phyloP scores from a whole-genome alignment of 2,329 filamentous ascomycete genomes.

The Talaromyces sp. region DNA sequence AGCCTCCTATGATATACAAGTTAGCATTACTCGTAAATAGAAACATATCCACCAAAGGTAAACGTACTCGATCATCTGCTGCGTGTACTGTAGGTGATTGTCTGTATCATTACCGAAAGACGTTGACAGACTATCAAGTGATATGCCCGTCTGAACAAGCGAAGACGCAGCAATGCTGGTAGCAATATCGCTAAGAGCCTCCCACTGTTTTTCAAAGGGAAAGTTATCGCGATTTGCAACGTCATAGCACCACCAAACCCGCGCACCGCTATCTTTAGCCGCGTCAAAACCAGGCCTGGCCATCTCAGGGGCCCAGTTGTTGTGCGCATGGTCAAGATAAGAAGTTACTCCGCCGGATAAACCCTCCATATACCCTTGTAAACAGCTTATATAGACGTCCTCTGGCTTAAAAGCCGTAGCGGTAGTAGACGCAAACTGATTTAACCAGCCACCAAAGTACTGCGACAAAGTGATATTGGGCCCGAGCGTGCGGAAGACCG shows the following conservation, averaged over 20 bases:
- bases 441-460: slow-evolving; percentile 34
- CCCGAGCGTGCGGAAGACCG: slow-evolving; percentile 48
- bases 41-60: neutral
- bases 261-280: slow-evolving; percentile 44
- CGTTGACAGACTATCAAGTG: slow-evolving; percentile 32
- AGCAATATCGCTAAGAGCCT: neutral
- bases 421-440: slow-evolving; percentile 23
- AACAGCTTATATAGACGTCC: slow-evolving; percentile 45
- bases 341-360: slow-evolving; percentile 52
- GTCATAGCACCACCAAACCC: slow-evolving; percentile 44
- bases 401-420: slow-evolving; percentile 23
- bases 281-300: slow-evolving; percentile 44
- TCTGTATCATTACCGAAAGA: slow-evolving; percentile 1
- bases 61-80: neutral
- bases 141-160: neutral
- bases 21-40: neutral
- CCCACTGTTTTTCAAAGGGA: neutral
- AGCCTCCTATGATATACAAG: neutral
- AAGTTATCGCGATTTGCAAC: neutral
- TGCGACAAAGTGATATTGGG: slow-evolving; percentile 48
- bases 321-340: slow-evolving; percentile 49
- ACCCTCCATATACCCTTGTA: slow-evolving; percentile 46
- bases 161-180: neutral
- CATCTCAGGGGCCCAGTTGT: slow-evolving; percentile 31
- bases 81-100: neutral